Percentiles rank a stretch among this genome's conserved stretches.
Evolutionary conservation across 441 rosid genomes (phyloP).

Genomic region (Sinapis alba): DNA sequence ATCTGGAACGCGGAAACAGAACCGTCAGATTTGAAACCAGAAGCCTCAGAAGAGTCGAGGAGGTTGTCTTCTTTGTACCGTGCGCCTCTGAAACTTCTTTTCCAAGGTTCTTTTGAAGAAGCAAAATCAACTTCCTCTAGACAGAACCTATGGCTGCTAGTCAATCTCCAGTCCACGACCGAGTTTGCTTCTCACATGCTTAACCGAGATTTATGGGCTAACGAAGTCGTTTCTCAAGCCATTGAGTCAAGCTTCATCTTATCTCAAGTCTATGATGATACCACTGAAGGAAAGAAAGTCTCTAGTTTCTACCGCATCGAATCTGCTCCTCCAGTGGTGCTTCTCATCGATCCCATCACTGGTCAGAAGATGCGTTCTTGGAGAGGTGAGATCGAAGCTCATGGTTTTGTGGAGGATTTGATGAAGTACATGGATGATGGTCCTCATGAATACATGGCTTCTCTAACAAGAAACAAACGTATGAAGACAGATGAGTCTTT

Average conservation of each 20-base stretch:
- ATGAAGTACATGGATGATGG: not conserved
- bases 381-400: not conserved
- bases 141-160: constrained; percentile 26
- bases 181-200: constrained; percentile 16
- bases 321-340: constrained; percentile 17
- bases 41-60: not conserved
- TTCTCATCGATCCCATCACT: not conserved
- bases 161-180: constrained; percentile 17
- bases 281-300: constrained; percentile 16
- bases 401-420: not conserved
- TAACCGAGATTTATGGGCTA: constrained; percentile 23
- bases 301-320: constrained; percentile 10
- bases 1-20: constrained; percentile 16
- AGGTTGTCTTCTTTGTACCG: not conserved
- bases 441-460: not conserved
- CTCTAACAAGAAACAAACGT: not conserved
- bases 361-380: not conserved
- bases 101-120: not conserved
- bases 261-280: constrained; percentile 20
- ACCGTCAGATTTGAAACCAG: not conserved
- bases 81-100: not conserved
- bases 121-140: not conserved
- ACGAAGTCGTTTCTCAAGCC: not conserved
- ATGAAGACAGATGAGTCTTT: not conserved
- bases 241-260: not conserved